Conservation (phyloP, 1,284 basidiomycete genomes). For the Heterobasidion annosum region DNA sequence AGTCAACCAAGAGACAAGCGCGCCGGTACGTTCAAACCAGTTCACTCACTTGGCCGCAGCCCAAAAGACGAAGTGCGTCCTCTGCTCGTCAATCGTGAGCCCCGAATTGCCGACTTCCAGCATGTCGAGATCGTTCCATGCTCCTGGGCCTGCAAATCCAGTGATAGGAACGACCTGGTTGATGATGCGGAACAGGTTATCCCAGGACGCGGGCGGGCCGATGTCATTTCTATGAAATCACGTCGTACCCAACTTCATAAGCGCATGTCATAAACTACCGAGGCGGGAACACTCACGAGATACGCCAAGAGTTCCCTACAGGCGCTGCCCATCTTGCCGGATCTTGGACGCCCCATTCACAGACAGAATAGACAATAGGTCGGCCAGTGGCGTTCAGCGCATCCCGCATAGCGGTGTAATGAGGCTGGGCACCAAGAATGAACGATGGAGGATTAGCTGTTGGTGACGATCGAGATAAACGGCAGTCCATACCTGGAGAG, state of each 20-base stretch:
- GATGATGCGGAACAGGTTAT: conserved; percentile 36
- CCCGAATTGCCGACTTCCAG: conserved; percentile 50
- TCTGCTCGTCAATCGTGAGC: conserved; percentile 40
- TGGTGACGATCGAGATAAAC: not conserved
- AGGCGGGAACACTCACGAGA: conserved; percentile 23
- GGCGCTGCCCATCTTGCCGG: conserved; percentile 36
- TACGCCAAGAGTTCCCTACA: conserved; percentile 42
- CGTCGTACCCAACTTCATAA: not conserved
- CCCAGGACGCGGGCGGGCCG: conserved; percentile 29
- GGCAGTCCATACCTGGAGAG: not conserved
- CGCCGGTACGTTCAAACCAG: too few species aligned
- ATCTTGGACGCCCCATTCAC: conserved; percentile 43
- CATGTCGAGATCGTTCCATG: conserved; percentile 54
- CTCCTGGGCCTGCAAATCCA: conserved; percentile 32
- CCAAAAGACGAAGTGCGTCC: conserved; percentile 51
- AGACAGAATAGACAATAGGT: conserved; percentile 42
- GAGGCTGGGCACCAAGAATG: conserved; percentile 18
- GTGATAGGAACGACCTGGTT: conserved; percentile 41
- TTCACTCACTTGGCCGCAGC: conserved; percentile 28
- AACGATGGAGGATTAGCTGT: not conserved
- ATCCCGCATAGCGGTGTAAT: conserved; percentile 40
- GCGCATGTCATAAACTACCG: not conserved
- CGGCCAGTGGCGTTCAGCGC: conserved; percentile 37
- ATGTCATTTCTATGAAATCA: conserved; percentile 32
- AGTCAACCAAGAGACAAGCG: too few species aligned